These are phyloP conservation scores for Purshia tridentata DNA, from an alignment of 306 rosid species.

Conservation along the genomic window DNA sequence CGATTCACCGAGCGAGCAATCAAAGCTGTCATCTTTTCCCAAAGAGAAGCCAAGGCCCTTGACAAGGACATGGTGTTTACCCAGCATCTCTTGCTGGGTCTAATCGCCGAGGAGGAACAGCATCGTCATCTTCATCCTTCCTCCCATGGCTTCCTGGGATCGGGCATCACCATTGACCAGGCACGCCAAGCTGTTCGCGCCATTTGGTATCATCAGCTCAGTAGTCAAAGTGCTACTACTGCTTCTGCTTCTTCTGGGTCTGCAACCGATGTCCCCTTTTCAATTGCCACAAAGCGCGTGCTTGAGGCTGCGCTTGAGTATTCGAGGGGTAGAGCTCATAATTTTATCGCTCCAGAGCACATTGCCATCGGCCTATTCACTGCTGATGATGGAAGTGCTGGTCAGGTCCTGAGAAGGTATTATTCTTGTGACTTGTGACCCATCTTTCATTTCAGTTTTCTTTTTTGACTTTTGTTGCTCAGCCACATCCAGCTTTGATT, in stretches of 20 bases:
- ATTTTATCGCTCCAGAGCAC: constrained; percentile 82
- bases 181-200: constrained; percentile 60
- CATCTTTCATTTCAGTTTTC: neutral
- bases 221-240: constrained; percentile 1
- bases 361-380: constrained; percentile 60
- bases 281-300: constrained; percentile 63
- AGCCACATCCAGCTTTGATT: neutral
- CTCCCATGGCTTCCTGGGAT: constrained; percentile 55
- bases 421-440: neutral
- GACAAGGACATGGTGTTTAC: constrained; percentile 58
- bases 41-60: constrained; percentile 63
- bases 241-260: constrained; percentile 12
- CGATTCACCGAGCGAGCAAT: constrained; percentile 82
- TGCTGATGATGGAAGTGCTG: constrained; percentile 68
- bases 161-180: constrained; percentile 54
- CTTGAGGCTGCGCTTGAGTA: constrained; percentile 77
- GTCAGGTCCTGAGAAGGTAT: constrained; percentile 65
- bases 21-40: constrained; percentile 64
- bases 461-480: neutral
- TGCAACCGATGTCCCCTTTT: constrained; percentile 51
- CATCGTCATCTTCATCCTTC: constrained; percentile 26
- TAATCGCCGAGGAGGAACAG: constrained; percentile 67
- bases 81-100: constrained; percentile 78
- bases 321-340: constrained; percentile 59
- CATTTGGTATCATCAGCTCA: constrained; percentile 36